These are phyloP conservation scores for Tylopilus plumbeoviolaceoides DNA, from an alignment of 768 basidiomycete genomes.

Conservation along the genomic window DNA sequence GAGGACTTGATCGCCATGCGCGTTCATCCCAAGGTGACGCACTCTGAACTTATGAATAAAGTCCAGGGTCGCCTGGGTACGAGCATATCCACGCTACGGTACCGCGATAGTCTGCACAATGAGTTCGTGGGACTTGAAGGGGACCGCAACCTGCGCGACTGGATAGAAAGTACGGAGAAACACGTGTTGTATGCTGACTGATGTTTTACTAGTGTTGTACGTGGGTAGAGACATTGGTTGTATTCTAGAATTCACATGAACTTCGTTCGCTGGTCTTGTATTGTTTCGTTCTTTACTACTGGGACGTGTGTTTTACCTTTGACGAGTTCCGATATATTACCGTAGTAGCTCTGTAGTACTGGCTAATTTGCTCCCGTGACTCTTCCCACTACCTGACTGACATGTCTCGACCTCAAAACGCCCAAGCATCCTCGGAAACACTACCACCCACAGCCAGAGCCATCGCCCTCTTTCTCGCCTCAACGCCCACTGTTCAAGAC, in stretches of 20 bases:
- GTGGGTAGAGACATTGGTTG: slow-evolving; percentile 16
- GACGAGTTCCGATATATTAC: slow-evolving; percentile 16
- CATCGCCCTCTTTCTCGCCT: slow-evolving; percentile 78
- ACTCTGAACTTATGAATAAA: slow-evolving; percentile 85
- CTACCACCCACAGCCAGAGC: slow-evolving; percentile 83
- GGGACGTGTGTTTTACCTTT: background rate
- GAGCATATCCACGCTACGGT: slow-evolving; percentile 79
- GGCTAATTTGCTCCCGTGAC: background rate
- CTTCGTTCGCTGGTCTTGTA: slow-evolving; percentile 17
- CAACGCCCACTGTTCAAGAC: slow-evolving; percentile 81
- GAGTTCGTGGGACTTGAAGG: slow-evolving; percentile 58
- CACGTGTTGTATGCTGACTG: slow-evolving; percentile 79
- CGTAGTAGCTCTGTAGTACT: too few species aligned
- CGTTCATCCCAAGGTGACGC: slow-evolving; percentile 88
- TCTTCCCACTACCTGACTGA: background rate
- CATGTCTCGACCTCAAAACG: slow-evolving; percentile 40
- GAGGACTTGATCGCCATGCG: slow-evolving; percentile 97
- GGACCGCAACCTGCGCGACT: slow-evolving; percentile 61
- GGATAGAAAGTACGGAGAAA: slow-evolving; percentile 78
- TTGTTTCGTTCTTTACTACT: background rate
- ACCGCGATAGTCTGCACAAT: slow-evolving; percentile 68
- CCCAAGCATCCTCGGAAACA: slow-evolving; percentile 45
- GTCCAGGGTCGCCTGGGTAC: slow-evolving; percentile 82
- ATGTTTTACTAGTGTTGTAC: slow-evolving; percentile 13
- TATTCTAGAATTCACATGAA: slow-evolving; percentile 27